These are phyloP conservation scores for Zelopaecilomyces penicillatus DNA, from an alignment of 2,329 filamentous ascomycete genomes.

Conservation along the genomic window DNA sequence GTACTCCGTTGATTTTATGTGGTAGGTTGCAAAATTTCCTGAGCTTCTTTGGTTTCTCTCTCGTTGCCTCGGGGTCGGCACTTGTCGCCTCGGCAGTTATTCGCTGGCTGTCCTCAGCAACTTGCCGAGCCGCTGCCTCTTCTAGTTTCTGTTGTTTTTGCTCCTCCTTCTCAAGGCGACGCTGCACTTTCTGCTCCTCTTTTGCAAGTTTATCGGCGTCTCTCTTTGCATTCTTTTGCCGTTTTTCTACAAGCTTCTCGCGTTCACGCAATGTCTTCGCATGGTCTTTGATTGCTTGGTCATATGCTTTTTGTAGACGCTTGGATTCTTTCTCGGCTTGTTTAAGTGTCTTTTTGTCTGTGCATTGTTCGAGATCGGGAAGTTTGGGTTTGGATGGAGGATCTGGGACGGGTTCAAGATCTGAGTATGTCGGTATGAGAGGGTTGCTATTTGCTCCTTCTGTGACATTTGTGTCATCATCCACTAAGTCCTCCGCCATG, in stretches of 20 bases:
- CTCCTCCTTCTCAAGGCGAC: conserved; percentile 21
- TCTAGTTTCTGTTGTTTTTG: conserved; percentile 20
- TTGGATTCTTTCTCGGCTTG: conserved; percentile 61
- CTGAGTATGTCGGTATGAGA: conserved; percentile 10
- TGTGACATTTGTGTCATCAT: conserved; percentile 15
- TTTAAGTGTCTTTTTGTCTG: conserved; percentile 58
- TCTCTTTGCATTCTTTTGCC: conserved; percentile 36
- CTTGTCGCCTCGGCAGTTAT: conserved; percentile 7
- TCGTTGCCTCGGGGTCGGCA: neutral
- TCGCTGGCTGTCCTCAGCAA: conserved; percentile 21
- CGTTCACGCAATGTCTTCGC: conserved; percentile 56
- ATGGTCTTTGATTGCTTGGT: conserved; percentile 57
- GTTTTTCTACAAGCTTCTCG: conserved; percentile 50
- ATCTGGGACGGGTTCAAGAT: conserved; percentile 36
- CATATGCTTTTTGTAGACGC: conserved; percentile 54
- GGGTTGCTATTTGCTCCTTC: neutral
- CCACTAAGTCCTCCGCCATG: conserved; percentile 10
- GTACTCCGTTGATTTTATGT: conserved; percentile 40
- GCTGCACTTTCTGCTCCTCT: conserved; percentile 31
- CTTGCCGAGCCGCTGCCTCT: conserved; percentile 21
- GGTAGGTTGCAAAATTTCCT: conserved; percentile 76
- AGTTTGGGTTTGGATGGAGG: conserved; percentile 36
- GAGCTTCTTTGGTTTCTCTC: conserved; percentile 40
- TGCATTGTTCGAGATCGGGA: conserved; percentile 49
- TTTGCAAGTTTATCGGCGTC: conserved; percentile 33